These are phyloP conservation scores for Penicillium sp. DNA, from an alignment of 2,329 filamentous ascomycete genomes.

Conservation along the genomic window DNA sequence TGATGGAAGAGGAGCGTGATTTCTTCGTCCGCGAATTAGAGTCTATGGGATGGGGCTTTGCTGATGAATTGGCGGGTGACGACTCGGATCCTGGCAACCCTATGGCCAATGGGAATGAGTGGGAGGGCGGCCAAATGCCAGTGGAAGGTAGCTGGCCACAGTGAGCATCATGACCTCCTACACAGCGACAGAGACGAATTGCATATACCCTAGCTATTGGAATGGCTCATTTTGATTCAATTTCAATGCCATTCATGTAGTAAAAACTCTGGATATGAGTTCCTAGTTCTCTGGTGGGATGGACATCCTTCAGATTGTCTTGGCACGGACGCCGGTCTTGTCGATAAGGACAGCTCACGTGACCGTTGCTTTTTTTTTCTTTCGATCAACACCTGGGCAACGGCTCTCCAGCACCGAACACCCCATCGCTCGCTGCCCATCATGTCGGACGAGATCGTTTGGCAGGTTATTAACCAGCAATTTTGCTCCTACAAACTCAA, in stretches of 20 bases:
- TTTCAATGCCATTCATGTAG: background rate
- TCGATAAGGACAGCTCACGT: conserved; percentile 43
- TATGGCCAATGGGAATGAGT: conserved; percentile 23
- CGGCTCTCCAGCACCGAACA: conserved; percentile 28
- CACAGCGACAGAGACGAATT: conserved; percentile 14
- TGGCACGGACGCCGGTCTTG: conserved; percentile 21
- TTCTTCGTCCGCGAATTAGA: conserved; percentile 81
- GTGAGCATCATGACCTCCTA: conserved; percentile 2
- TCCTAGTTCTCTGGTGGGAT: background rate
- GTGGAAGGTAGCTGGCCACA: conserved; percentile 23
- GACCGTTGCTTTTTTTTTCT: conserved; percentile 44
- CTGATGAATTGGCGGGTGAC: conserved; percentile 40
- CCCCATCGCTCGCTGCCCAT: conserved; percentile 29
- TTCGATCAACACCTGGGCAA: conserved; percentile 31
- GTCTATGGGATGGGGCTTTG: conserved; percentile 64
- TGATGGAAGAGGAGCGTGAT: conserved; percentile 74
- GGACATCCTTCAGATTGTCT: background rate
- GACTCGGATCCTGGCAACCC: conserved; percentile 24
- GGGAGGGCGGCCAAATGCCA: conserved; percentile 24
- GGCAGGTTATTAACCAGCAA: conserved; percentile 94
- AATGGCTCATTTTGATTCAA: background rate
- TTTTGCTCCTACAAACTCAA: conserved; percentile 96
- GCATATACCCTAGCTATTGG: conserved; percentile 20
- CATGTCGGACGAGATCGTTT: conserved; percentile 92
- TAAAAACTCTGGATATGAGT: background rate